Conservation (phyloP, 2,329 filamentous ascomycete species). For the Alternaria brassicae region DNA sequence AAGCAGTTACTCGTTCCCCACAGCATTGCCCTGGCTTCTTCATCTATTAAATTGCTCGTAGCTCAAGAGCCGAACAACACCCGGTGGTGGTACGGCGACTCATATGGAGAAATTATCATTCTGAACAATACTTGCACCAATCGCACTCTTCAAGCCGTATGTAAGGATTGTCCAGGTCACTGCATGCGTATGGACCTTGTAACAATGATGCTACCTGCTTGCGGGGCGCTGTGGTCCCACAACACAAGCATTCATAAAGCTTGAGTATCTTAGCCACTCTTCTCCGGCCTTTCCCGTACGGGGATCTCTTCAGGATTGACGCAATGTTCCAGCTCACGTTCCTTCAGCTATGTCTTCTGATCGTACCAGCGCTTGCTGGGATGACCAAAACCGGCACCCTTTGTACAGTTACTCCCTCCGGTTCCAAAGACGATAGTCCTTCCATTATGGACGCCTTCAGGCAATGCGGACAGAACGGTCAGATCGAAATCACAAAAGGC, state of each 20-base stretch:
- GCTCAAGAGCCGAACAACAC: constrained; percentile 6
- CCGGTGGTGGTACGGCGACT: background rate
- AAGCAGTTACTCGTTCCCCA: background rate
- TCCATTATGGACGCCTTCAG: constrained; percentile 40
- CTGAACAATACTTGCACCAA: constrained; percentile 7
- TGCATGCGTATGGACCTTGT: background rate
- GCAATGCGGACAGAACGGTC: constrained; percentile 37
- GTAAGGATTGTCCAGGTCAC: background rate
- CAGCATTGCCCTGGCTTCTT: background rate
- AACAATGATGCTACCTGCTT: background rate
- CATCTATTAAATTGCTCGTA: constrained; percentile 8
- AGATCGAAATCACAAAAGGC: constrained; percentile 33
- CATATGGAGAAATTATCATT: background rate
- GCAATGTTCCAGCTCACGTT: constrained; percentile 19
- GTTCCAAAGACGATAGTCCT: constrained; percentile 30
- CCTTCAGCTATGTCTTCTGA: constrained; percentile 17
- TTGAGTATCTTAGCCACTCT: constrained; percentile 7
- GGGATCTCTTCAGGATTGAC: background rate
- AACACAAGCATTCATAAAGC: constrained; percentile 22
- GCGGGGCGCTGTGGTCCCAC: constrained; percentile 12
- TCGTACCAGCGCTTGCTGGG: constrained; percentile 18
- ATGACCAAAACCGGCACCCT: constrained; percentile 34
- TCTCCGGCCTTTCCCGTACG: background rate
- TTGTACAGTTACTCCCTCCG: constrained; percentile 34
- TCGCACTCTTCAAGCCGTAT: background rate